Base-by-base conservation (phyloP, 306 rosid species). In the Acacia crassicarpa region DNA sequence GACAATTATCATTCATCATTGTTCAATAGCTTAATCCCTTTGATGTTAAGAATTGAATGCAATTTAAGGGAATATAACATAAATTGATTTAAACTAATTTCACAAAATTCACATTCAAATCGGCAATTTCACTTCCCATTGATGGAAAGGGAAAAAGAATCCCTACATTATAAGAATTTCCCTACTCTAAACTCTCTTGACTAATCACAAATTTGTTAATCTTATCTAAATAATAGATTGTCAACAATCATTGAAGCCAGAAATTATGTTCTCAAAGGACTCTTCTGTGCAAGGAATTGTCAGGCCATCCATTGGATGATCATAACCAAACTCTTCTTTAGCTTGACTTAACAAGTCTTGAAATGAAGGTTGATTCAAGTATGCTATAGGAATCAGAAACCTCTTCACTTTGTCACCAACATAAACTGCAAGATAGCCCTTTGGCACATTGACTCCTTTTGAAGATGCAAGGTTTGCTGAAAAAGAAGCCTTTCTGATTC, bases 341-440 rank as follows among this genome's bases (percentile, higher is more conserved):
- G 62, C 88, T 76, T 76, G 68, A 45, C 62, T 44, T 16, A 87
- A 2, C 67, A 87, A 75, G 4, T 82, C 78, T 82, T 82, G 88
- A 35, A 87, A 87, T 12, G 76, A 30, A 9, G 84, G 51, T 20
- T 84, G 72, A 16, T 67, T 87, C 75, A 76, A 76, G 75, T 76
- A 80, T 71, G 76, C 77, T 46, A 84, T 3, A 0, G 91, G 90
- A 51, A 88, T 84, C 16, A 86, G 69, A 41, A 66, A 88, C 7
- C 89, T 74, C 76, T 72, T 84, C 82, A 54, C 80, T 74, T 85
- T 49, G 58, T 89, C 84, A 30, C 90, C 90, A 56, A 79, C 87
- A 73, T 83, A 90, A 1, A 90, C 89, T 9, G 78, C 86, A 45
- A 88, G 46, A 62, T 68, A 83, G 49, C 94, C 92, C 67, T 89